phyloP scores from a whole-genome alignment of 2,329 filamentous ascomycete genomes.

The Colletotrichum sp. region DNA sequence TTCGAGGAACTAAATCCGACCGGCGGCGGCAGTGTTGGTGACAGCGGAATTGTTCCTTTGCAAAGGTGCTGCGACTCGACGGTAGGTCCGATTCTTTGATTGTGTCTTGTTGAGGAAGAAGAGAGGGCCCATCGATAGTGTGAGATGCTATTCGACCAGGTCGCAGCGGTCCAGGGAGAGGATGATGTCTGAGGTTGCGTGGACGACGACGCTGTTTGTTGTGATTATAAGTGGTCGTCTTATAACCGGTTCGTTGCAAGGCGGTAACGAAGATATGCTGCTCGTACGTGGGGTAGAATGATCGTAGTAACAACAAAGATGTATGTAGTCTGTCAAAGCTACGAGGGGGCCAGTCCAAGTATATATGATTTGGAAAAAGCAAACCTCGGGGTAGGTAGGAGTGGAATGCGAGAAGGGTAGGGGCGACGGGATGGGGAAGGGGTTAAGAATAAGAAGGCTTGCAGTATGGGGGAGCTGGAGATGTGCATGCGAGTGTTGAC shows the following conservation, averaged over 20 bases:
- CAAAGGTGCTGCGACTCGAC: not conserved
- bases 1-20: not conserved
- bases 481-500: constrained; percentile 10
- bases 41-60: constrained; percentile 1
- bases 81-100: not conserved
- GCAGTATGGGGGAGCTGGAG: not conserved
- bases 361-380: not conserved
- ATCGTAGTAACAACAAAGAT: not conserved
- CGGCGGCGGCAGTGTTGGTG: not conserved
- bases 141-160: not conserved
- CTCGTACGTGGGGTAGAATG: not conserved
- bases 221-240: constrained; percentile 5
- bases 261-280: not conserved
- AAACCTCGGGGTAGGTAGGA: not conserved
- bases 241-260: not conserved
- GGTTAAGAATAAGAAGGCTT: constrained; percentile 9
- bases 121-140: not conserved
- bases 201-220: not conserved
- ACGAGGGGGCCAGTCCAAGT: not conserved
- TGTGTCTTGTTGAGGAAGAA: not conserved
- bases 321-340: not conserved
- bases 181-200: not conserved
- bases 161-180: not conserved
- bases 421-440: not conserved
- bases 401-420: not conserved